Conservation (phyloP, 257 asterid species). For the Nicotiana noctiflora region DNA sequence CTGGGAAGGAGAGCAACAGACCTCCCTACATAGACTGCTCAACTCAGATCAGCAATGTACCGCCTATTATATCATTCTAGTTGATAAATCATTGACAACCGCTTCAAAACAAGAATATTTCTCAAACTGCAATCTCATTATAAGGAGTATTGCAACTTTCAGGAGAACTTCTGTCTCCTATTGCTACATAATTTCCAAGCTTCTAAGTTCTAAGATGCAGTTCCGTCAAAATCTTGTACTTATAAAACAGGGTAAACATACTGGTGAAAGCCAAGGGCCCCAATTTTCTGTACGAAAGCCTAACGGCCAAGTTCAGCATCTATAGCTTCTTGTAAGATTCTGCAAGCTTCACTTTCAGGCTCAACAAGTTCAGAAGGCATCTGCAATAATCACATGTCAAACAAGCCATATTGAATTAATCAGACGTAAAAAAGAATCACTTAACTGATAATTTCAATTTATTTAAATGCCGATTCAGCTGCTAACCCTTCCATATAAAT, state of each 20-base stretch:
- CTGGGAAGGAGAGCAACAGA: neutral
- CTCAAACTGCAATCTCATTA: neutral
- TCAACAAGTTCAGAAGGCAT: slow-evolving; percentile 72
- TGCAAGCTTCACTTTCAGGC: slow-evolving; percentile 53
- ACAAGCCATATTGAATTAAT: neutral
- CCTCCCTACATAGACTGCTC: neutral
- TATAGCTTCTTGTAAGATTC: slow-evolving; percentile 43
- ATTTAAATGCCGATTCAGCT: neutral
- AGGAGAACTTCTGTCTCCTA: neutral
- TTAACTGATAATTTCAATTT: neutral
- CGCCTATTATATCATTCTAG: neutral
- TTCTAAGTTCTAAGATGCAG: neutral
- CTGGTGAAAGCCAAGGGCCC: neutral
- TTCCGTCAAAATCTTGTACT: neutral
- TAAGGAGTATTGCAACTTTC: neutral
- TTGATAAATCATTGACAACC: neutral
- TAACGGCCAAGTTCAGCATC: slow-evolving; percentile 14
- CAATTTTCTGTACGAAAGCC: neutral
- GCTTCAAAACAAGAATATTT: neutral
- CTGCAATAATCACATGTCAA: slow-evolving; percentile 32
- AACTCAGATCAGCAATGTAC: neutral
- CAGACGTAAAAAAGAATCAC: neutral
- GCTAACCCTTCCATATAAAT: slow-evolving; percentile 55
- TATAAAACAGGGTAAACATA: neutral
- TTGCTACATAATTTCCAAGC: neutral